A percentile compares a stretch with the other conserved stretches of the same genome.
These are phyloP conservation scores for Pythium scleroteichum DNA, from an alignment of 352 stramenopile genomes.

Conservation along the genomic window DNA sequence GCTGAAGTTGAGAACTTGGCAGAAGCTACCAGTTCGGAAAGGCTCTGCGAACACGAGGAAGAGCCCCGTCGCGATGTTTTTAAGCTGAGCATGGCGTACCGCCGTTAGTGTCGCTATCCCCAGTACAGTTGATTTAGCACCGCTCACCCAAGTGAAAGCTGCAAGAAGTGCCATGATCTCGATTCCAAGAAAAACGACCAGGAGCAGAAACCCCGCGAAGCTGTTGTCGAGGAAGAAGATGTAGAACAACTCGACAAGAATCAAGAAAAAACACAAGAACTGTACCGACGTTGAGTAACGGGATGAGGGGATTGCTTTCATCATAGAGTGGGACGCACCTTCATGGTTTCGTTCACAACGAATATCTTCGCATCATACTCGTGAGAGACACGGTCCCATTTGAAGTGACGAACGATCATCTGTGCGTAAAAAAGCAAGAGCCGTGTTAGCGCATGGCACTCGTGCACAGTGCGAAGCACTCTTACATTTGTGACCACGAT, in stretches of 20 bases:
- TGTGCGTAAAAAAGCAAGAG: slow-evolving; percentile 20
- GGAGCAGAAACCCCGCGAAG: slow-evolving; percentile 62
- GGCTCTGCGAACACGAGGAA: slow-evolving; percentile 87
- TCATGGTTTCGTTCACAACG: slow-evolving; percentile 78
- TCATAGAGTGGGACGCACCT: slow-evolving; percentile 18
- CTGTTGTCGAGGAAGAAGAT: slow-evolving; percentile 76
- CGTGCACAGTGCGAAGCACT: neutral
- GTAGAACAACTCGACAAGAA: slow-evolving; percentile 82
- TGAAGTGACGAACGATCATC: slow-evolving; percentile 72
- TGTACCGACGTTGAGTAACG: slow-evolving; percentile 12
- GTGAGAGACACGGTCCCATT: slow-evolving; percentile 66
- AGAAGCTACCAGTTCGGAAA: slow-evolving; percentile 70
- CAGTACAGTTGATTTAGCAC: neutral
- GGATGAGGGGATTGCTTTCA: neutral
- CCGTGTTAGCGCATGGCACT: neutral
- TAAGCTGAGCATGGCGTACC: slow-evolving; percentile 42
- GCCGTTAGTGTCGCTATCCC: neutral
- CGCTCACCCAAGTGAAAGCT: slow-evolving; percentile 62
- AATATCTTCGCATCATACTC: slow-evolving; percentile 81
- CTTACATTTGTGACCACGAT: slow-evolving; percentile 80
- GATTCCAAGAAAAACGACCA: slow-evolving; percentile 68
- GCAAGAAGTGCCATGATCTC: slow-evolving; percentile 61
- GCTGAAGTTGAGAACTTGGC: slow-evolving; percentile 44
- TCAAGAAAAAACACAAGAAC: slow-evolving; percentile 70
- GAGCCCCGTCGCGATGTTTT: slow-evolving; percentile 78